Conservation (phyloP, 352 stramenopile species). For the Lagenidium sp. region DNA sequence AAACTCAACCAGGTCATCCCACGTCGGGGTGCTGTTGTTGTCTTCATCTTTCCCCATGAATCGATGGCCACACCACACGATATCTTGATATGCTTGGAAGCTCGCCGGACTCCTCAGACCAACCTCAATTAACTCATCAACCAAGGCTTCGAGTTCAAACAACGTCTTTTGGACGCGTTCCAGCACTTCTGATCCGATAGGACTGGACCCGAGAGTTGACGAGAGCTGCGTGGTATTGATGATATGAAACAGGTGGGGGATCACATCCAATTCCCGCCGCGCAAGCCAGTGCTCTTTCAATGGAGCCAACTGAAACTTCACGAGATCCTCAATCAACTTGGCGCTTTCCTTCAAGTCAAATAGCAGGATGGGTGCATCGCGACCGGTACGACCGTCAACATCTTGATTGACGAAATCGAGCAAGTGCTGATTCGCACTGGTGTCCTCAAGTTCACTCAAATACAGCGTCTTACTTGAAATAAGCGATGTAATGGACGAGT, state of each 20-base stretch:
- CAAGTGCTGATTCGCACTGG: constrained; percentile 18
- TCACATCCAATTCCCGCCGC: constrained; percentile 51
- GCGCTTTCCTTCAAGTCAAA: constrained; percentile 77
- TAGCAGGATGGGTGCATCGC: constrained; percentile 66
- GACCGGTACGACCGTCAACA: constrained; percentile 11
- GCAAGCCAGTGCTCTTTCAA: constrained; percentile 60
- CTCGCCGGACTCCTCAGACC: constrained; percentile 49
- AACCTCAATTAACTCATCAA: constrained; percentile 42
- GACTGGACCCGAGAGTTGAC: no score
- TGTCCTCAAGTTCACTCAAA: constrained; percentile 37
- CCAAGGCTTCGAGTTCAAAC: constrained; percentile 30
- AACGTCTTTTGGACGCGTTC: constrained; percentile 25
- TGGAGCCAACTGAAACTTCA: constrained; percentile 73
- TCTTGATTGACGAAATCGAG: constrained; percentile 22
- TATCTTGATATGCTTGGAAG: constrained; percentile 76
- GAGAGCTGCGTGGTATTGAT: constrained; percentile 41
- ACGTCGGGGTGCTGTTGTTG: no score
- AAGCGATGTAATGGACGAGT: constrained; percentile 33
- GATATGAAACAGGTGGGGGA: constrained; percentile 44
- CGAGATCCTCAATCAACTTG: constrained; percentile 47
- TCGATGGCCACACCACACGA: constrained; percentile 73
- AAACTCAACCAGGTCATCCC: constrained; percentile 28
- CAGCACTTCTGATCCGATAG: no score
- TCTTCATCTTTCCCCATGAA: constrained; percentile 7
- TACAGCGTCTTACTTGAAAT: constrained; percentile 71